These are phyloP conservation scores for Leccinum longicurvipes DNA, from an alignment of 768 basidiomycete genomes.

Conservation along the genomic window DNA sequence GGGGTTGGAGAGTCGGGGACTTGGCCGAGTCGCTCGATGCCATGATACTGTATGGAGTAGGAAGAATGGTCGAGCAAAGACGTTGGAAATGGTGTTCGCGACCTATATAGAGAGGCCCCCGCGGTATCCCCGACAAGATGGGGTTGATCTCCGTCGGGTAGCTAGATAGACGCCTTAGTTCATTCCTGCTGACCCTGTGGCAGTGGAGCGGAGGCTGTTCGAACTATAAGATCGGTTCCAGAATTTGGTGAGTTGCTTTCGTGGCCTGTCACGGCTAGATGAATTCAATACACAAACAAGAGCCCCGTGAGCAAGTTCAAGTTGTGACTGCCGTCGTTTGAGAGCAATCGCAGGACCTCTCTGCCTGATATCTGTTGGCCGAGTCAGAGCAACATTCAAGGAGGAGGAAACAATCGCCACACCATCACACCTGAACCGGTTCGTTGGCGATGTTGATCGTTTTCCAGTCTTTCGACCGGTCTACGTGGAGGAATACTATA, in stretches of 20 bases:
- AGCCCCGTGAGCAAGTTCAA: not conserved
- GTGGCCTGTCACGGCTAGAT: not conserved
- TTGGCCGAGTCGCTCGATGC: not conserved
- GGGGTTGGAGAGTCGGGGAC: slow-evolving; percentile 18
- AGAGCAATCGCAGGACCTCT: no score
- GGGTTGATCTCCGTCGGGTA: not conserved
- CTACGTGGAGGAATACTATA: slow-evolving; percentile 36
- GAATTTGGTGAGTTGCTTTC: not conserved
- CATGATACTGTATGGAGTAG: slow-evolving; percentile 9
- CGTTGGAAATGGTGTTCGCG: not conserved
- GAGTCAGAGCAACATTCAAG: not conserved
- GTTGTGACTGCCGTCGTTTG: not conserved
- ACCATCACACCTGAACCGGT: not conserved
- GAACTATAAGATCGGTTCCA: not conserved
- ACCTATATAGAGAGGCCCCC: not conserved
- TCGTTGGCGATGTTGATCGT: slow-evolving; percentile 45
- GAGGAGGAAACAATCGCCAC: not conserved
- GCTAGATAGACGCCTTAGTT: not conserved
- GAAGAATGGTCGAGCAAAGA: not conserved
- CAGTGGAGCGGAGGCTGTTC: not conserved
- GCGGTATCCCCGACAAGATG: not conserved
- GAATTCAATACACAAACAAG: not conserved
- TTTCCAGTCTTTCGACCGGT: slow-evolving; percentile 79
- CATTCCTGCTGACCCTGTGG: not conserved
- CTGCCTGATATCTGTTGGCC: not conserved